Evolutionary conservation across 2,329 filamentous ascomycete genomes (phyloP).

Genomic region (Apiospora sp.): DNA sequence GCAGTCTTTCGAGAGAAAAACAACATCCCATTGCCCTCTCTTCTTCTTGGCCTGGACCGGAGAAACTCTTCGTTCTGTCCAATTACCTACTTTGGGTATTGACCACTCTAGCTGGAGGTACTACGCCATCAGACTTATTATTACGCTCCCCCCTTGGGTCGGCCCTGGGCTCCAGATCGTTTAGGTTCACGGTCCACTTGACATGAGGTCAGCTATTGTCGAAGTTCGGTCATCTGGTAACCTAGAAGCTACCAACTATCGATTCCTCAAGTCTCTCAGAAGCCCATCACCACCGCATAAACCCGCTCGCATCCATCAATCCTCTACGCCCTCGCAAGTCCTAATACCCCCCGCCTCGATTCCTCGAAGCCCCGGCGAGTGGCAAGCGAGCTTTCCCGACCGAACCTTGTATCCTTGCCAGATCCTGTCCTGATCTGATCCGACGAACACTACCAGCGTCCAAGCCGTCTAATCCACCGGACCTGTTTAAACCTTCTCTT

Average conservation of each 20-base stretch:
- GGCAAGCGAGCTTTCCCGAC: slow-evolving; percentile 15
- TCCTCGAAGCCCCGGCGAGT: neutral
- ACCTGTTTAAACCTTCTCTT: slow-evolving; percentile 24
- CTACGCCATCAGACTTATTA: slow-evolving; percentile 11
- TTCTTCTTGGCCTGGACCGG: neutral
- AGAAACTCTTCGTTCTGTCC: neutral
- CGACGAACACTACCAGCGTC: slow-evolving; percentile 3
- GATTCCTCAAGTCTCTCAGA: neutral
- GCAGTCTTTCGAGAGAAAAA: neutral
- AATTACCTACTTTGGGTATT: neutral
- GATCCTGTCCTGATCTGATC: slow-evolving; percentile 2
- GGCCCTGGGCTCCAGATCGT: slow-evolving; percentile 6
- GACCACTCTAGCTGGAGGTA: slow-evolving; percentile 2
- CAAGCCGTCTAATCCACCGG: slow-evolving; percentile 17
- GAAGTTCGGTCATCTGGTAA: slow-evolving; percentile 19
- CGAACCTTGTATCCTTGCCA: slow-evolving; percentile 18
- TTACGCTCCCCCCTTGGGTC: neutral
- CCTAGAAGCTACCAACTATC: slow-evolving; percentile 12
- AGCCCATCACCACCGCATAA: slow-evolving; percentile 1
- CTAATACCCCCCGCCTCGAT: neutral
- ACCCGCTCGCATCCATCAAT: neutral
- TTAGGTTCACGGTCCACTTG: slow-evolving; percentile 24
- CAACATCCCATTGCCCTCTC: neutral
- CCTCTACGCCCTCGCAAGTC: neutral
- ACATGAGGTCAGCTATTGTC: slow-evolving; percentile 24